Base-by-base conservation (phyloP, 179 eudicot genomes). In the Drosera spatulata region DNA sequence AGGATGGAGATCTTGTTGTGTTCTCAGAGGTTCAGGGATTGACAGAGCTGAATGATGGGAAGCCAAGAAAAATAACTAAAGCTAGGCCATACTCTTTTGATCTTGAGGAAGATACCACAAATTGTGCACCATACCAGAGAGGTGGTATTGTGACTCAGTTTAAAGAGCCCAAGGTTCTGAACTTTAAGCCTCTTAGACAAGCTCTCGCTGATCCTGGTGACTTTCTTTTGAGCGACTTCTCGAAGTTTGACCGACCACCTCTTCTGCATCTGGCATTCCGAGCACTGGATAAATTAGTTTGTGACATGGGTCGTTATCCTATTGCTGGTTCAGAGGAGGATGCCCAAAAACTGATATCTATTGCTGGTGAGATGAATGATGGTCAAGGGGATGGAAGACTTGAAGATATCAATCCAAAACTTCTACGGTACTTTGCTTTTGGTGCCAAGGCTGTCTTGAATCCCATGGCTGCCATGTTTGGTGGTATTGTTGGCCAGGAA, bases 401-500 rank as follows among this genome's bases (percentile, higher is more conserved):
- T 69, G 84, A 73, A 40, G 80, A 81, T 64, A 80, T 93, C 43
- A 75, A 85, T 70, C 80, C 76, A 38, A 81, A 82, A 46, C 64
- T 91, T 61, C 70, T 93, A 50, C 82, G 78, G 4, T 73, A 75
- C 61, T 93, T 93, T 68, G 86, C 99, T 22, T 86, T 72, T 68
- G 97, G 99, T 64, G 79, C 97, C 49, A 82, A 80, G 43, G 97
- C 97, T 39, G 97, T 89, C 41, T 80, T 93, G 61, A 93, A 86
- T 77, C 99, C 97, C 63, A 86, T 93, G 95, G 96, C 99, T 79
- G 97, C 99, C 38, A 89, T 93, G 93, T 93, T 93, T 74, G 99
- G 99, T 61, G 99, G 99, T 61, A 81, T 93, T 70, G 97, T 93
- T 62, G 99, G 95, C 39, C 99, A 93, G 70, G 99, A 93, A 75